Conservation (phyloP, 2,329 filamentous ascomycete genomes). For the Didymellaceae sp. region DNA sequence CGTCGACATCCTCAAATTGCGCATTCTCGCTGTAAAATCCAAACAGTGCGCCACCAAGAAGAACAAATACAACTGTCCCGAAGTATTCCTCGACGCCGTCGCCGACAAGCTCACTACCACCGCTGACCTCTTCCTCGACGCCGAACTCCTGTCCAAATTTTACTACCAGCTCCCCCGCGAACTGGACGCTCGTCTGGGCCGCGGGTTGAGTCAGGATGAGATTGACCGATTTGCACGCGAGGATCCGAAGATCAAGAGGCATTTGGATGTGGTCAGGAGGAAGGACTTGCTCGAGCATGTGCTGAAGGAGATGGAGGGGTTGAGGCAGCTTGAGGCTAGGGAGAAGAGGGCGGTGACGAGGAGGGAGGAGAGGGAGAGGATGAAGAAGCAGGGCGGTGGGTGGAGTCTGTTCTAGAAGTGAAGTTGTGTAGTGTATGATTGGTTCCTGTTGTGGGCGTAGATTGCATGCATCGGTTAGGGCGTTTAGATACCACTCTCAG, state of each 20-base stretch:
- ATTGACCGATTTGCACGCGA: conserved; percentile 91
- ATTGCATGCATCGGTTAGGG: conserved; percentile 31
- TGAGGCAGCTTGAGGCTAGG: conserved; percentile 81
- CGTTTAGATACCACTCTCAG: conserved; percentile 20
- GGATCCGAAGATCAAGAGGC: conserved; percentile 85
- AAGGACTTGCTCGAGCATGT: conserved; percentile 95
- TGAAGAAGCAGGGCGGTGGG: conserved; percentile 32
- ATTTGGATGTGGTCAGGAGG: conserved; percentile 88
- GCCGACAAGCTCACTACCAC: conserved; percentile 94
- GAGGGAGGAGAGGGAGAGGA: conserved; percentile 30
- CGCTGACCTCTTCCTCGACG: conserved; percentile 95
- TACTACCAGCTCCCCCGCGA: conserved; percentile 94
- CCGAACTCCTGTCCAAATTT: conserved; percentile 94
- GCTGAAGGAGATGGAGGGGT: conserved; percentile 91
- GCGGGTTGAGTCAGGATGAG: conserved; percentile 77
- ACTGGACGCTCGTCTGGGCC: conserved; percentile 83
- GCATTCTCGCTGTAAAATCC: conserved; percentile 84
- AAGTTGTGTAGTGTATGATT: background rate
- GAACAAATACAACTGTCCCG: conserved; percentile 97
- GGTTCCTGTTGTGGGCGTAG: conserved; percentile 17
- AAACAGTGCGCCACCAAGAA: conserved; percentile 83
- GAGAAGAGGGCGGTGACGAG: conserved; percentile 60
- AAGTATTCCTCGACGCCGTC: conserved; percentile 97
- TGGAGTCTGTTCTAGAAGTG: conserved; percentile 40
- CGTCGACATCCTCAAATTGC: conserved; percentile 87